Conservation (phyloP, 2,329 filamentous ascomycete species). For the Cercospora beticola region DNA sequence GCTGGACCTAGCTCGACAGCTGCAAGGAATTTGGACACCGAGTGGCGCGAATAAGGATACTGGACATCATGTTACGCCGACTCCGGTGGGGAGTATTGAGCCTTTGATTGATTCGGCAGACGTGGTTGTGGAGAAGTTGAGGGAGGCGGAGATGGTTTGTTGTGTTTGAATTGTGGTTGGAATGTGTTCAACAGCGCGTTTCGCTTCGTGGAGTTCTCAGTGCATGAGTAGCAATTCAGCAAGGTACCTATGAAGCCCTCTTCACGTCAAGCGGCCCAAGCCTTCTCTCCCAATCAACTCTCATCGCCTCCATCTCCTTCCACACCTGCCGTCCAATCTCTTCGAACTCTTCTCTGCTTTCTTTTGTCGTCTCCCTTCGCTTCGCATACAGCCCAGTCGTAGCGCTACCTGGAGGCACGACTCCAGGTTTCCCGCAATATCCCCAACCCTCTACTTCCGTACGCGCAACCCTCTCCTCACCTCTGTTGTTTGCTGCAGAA, state of each 20-base stretch:
- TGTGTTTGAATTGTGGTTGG: background rate
- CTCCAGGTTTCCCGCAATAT: conserved; percentile 56
- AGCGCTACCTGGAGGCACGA: conserved; percentile 43
- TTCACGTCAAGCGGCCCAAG: conserved; percentile 38
- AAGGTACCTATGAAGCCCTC: background rate
- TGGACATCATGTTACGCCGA: background rate
- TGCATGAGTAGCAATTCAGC: too few relatives aligned
- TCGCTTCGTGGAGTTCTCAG: too few relatives aligned
- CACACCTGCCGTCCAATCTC: conserved; percentile 59
- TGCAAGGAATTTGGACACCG: background rate
- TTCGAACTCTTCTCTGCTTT: conserved; percentile 70
- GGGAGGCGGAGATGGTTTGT: background rate
- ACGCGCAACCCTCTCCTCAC: conserved; percentile 60
- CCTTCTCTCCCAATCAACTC: conserved; percentile 41
- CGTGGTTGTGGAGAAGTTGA: background rate
- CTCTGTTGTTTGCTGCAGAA: conserved; percentile 61
- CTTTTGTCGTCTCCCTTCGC: conserved; percentile 59
- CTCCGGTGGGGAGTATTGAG: background rate
- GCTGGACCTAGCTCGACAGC: background rate
- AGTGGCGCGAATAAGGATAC: background rate
- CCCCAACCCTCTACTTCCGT: conserved; percentile 91
- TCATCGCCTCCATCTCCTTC: conserved; percentile 41
- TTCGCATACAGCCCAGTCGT: conserved; percentile 58
- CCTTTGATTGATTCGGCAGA: background rate
- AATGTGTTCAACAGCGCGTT: too few relatives aligned